Conservation (phyloP, 345 rosid genomes). For the thale cress (Arabidopsis thaliana) region DNA sequence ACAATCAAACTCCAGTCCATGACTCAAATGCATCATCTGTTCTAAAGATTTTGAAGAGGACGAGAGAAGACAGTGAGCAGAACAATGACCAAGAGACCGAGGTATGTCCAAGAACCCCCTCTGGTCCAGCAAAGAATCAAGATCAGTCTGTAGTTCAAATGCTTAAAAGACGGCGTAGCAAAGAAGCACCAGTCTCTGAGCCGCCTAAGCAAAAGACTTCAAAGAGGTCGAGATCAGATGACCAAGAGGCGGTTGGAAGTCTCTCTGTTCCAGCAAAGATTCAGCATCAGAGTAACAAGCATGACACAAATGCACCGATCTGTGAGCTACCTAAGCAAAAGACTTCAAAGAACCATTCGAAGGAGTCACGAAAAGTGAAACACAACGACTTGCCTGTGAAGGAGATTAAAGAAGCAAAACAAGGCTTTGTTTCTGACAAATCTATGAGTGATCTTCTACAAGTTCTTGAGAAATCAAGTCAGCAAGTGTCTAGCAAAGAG, state of each 20-base stretch:
- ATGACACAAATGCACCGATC: constrained; percentile 27
- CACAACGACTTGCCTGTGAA: background rate
- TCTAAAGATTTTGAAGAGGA: constrained; percentile 40
- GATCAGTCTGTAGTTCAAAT: constrained; percentile 18
- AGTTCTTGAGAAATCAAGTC: constrained; percentile 31
- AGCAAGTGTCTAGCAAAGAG: constrained; percentile 33
- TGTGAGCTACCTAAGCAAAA: constrained; percentile 26
- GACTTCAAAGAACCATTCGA: constrained; percentile 25
- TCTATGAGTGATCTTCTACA: constrained; percentile 31
- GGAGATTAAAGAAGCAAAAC: constrained; percentile 27
- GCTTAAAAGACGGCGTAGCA: constrained; percentile 27
- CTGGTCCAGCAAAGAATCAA: constrained; percentile 20
- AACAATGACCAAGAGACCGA: constrained; percentile 21
- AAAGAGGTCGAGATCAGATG: constrained; percentile 32
- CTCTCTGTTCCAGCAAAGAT: constrained; percentile 10
- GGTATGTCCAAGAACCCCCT: constrained; percentile 20
- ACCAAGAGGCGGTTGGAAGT: constrained; percentile 25
- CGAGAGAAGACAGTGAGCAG: constrained; percentile 27
- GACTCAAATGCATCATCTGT: constrained; percentile 32
- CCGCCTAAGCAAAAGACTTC: constrained; percentile 32
- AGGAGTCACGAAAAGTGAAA: constrained; percentile 33
- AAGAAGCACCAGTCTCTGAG: constrained; percentile 24
- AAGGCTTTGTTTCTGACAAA: constrained; percentile 9
- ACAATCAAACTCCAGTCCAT: constrained; percentile 18
- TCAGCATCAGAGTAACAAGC: constrained; percentile 20